These are phyloP conservation scores for Wickerhamiella qilinensis DNA, from an alignment of 805 yeast genomes.

Conservation along the genomic window DNA sequence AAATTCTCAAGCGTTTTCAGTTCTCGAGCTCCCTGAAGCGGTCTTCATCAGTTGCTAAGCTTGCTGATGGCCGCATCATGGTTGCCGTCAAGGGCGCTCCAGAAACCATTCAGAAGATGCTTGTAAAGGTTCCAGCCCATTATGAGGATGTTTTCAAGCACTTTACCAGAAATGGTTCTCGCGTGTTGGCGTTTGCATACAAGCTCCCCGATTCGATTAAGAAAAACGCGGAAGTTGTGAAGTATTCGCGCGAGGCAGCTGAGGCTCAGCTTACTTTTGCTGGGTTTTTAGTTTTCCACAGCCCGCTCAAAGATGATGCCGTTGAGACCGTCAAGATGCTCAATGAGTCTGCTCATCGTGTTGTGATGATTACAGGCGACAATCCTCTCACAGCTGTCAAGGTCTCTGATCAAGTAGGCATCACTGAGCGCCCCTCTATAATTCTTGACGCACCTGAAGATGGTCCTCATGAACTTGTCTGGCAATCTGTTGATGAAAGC, in stretches of 20 bases:
- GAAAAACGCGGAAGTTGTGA: constrained; percentile 25
- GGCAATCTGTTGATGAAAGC: constrained; percentile 76
- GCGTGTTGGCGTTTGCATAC: constrained; percentile 91
- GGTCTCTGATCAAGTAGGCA: constrained; percentile 85
- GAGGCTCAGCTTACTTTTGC: constrained; percentile 66
- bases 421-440: constrained; percentile 67
- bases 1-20: constrained; percentile 85
- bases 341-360: constrained; percentile 88
- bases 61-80: constrained; percentile 36
- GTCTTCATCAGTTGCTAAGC: constrained; percentile 67
- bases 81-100: constrained; percentile 97
- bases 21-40: constrained; percentile 92
- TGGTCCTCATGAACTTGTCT: constrained; percentile 46
- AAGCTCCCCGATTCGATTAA: constrained; percentile 35
- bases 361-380: constrained; percentile 97
- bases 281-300: constrained; percentile 91
- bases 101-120: constrained; percentile 75
- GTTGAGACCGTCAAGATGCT: constrained; percentile 78
- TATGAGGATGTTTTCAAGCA: constrained; percentile 79
- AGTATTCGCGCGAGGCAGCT: constrained; percentile 55
- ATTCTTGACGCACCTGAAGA: constrained; percentile 77
- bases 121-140: constrained; percentile 49
- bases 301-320: constrained; percentile 92
- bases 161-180: constrained; percentile 87
- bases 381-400: constrained; percentile 97